Conservation (phyloP, 208 protist genomes). For the Endotrypanum monterogeii region DNA sequence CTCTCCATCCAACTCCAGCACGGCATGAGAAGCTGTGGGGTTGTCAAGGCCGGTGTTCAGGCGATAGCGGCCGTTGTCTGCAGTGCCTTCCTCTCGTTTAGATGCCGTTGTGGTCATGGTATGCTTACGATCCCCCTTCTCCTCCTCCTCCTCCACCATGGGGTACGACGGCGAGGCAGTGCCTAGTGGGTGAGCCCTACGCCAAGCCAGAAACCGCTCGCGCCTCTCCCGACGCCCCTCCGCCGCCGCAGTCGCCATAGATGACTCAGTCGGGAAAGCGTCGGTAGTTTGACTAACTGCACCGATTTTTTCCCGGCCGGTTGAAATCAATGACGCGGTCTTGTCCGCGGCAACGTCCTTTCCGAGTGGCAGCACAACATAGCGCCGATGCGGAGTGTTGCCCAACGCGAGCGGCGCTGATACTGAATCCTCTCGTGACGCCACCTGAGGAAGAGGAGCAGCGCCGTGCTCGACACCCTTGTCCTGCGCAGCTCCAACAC, state of each 20-base stretch:
- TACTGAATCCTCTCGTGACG: not conserved
- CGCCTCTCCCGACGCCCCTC: constrained; percentile 32
- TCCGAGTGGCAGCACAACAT: constrained; percentile 10
- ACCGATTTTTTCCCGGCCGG: no score
- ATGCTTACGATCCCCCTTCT: not conserved
- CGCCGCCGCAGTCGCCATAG: constrained; percentile 10
- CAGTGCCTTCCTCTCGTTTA: not conserved
- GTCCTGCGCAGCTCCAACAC: not conserved
- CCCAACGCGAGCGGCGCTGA: not conserved
- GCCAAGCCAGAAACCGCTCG: constrained; percentile 65
- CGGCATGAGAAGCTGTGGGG: constrained; percentile 29
- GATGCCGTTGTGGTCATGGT: not conserved
- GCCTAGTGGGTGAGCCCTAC: constrained; percentile 32
- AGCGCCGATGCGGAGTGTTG: constrained; percentile 2
- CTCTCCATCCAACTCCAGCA: constrained; percentile 32
- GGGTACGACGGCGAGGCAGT: constrained; percentile 12
- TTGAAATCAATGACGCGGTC: not conserved
- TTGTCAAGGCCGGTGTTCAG: constrained; percentile 79
- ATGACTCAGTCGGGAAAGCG: not conserved
- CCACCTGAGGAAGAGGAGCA: not conserved
- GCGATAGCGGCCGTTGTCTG: constrained; percentile 37
- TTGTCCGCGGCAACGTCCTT: not conserved
- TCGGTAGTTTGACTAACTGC: not conserved
- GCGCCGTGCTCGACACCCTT: not conserved
- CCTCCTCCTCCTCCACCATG: not conserved